Base-by-base conservation (phyloP, 345 rosid genomes). In the Anastatica hierochuntica region DNA sequence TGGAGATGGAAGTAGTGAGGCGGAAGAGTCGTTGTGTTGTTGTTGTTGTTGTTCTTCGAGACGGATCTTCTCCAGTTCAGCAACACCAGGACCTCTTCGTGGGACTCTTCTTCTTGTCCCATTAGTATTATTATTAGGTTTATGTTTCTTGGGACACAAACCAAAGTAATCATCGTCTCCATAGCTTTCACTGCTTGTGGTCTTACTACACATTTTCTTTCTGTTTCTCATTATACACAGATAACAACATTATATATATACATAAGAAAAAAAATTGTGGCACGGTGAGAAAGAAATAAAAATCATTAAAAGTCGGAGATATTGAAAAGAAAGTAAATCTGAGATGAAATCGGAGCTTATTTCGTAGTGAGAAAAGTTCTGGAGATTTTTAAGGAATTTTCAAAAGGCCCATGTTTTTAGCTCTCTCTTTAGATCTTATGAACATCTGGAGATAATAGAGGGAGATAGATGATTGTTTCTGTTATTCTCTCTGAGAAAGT, bases 51-150 rank as follows among this genome's bases (percentile, higher is more conserved):
- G 77, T 60, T 81, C 85, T 58, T 79, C 83, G 9, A 82, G 69
- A 71, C 83, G 71, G 38, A 84, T 81, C 82, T 81, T 84, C 64
- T 84, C 94, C 10, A 84, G 73, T 42, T 84, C 94, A 0, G 94
- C 94, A 14, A 84, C 94, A 31, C 94, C 94, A 16, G 94, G 94
- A 1, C 94, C 94, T 76, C 94, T 67, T 41, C 75, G 66, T 0
- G 82, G 82, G 2, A 77, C 75, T 59, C 46, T 74, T 45, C 59
- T 66, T 49, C 49, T 43, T 14, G n/a, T n/a, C n/a, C n/a, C n/a
- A n/a, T n/a, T n/a, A n/a, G n/a, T n/a, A n/a, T n/a, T n/a, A n/a
- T 52, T 53, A 8, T 53, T 58, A 29, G 23, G 77, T 39, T 75
- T 76, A 57, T 49, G 68, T 59, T 74, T 81, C 79, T 74, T 77